These are phyloP conservation scores for Dendrobium officinale DNA, from an alignment of 106 monocot genomes.

Conservation along the genomic window DNA sequence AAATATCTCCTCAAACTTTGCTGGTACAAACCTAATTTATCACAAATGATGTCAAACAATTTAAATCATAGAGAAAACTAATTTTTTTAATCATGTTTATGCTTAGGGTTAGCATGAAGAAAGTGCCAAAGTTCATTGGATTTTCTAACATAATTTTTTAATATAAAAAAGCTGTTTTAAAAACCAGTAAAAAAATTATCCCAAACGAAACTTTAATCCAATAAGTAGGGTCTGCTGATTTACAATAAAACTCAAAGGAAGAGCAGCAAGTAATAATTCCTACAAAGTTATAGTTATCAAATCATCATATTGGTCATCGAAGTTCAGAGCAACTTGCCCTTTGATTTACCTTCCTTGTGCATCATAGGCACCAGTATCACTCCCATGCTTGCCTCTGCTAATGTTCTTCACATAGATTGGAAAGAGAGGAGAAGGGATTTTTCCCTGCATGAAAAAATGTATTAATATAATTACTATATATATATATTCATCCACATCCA, in stretches of 20 bases:
- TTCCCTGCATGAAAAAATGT: conserved; percentile 30
- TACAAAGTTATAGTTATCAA: no score
- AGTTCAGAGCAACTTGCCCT: no score
- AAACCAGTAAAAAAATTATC: no score
- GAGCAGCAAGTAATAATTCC: neutral
- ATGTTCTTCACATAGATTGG: conserved; percentile 81
- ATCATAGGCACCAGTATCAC: conserved; percentile 70
- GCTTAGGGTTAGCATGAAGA: neutral
- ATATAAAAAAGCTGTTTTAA: no score
- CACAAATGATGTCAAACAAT: neutral
- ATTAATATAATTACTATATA: no score
- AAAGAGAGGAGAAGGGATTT: conserved; percentile 26
- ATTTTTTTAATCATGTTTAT: neutral
- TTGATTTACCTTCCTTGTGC: conserved; percentile 51
- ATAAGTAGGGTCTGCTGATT: no score
- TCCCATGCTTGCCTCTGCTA: conserved; percentile 68
- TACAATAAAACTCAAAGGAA: no score
- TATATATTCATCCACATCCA: no score
- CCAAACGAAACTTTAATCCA: no score
- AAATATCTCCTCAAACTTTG: conserved; percentile 58
- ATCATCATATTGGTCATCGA: no score
- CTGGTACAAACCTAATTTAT: conserved; percentile 46
- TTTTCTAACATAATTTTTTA: no score
- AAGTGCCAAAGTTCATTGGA: no score
- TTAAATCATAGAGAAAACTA: neutral